Conservation (phyloP, 1,139 yeast species). For the Magnusiomyces fungicola region DNA sequence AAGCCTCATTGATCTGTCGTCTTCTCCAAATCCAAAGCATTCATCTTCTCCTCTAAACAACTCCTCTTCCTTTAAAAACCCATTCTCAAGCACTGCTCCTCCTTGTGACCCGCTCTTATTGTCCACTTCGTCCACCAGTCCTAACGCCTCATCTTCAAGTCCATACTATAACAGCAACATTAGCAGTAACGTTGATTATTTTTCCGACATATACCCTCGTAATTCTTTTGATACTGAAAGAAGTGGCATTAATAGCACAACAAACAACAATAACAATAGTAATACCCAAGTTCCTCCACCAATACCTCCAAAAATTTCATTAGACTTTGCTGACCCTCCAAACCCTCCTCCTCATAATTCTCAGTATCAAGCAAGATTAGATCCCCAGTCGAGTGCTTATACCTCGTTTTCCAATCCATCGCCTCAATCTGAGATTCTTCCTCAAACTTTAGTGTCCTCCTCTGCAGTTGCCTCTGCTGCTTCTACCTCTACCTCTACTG, state of each 20-base stretch:
- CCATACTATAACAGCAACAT: neutral
- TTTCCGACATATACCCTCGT: neutral
- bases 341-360: neutral
- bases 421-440: neutral
- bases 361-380: neutral
- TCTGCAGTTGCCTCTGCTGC: neutral
- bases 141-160: neutral
- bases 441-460: neutral
- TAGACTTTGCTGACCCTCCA: neutral
- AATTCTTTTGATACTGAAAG: too few relatives aligned
- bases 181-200: conserved; percentile 3
- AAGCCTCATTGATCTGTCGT: neutral
- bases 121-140: conserved; percentile 2
- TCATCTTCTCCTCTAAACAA: neutral
- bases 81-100: neutral
- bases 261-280: too few relatives aligned
- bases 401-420: neutral
- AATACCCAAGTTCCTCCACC: conserved; percentile 6
- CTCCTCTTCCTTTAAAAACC: neutral
- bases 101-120: neutral
- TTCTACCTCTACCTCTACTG: neutral
- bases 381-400: neutral
- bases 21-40: neutral
- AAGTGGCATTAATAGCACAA: too few relatives aligned
- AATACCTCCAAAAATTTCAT: conserved; percentile 13